These are phyloP conservation scores for Mycena epipterygia DNA, from an alignment of 768 basidiomycete species.

Conservation along the genomic window DNA sequence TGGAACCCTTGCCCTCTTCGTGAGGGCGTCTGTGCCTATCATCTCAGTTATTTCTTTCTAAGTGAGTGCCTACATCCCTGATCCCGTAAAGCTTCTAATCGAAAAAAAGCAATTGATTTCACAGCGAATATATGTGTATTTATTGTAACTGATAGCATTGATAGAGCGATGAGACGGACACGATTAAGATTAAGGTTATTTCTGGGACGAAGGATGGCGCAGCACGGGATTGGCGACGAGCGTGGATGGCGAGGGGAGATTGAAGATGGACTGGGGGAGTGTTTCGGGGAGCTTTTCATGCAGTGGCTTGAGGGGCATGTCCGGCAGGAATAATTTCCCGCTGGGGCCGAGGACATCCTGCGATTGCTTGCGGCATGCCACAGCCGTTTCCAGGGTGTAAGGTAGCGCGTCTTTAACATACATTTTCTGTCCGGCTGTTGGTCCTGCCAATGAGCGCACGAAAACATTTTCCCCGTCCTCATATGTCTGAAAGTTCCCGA, in stretches of 20 bases:
- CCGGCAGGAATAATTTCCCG: conserved; percentile 7
- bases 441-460: conserved; percentile 13
- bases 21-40: too few species aligned
- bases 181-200: neutral
- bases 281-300: neutral
- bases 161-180: neutral
- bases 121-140: neutral
- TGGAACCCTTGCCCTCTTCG: neutral
- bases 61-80: neutral
- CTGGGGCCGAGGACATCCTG: conserved; percentile 3
- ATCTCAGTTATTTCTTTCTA: neutral
- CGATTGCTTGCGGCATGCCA: conserved; percentile 15
- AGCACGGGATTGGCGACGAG: neutral
- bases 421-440: neutral
- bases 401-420: conserved; percentile 6
- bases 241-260: neutral
- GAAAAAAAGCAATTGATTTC: neutral
- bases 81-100: neutral
- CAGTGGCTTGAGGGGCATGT: neutral
- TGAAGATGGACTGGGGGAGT: neutral
- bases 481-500: conserved; percentile 1
- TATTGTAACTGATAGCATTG: conserved; percentile 12
- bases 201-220: neutral
- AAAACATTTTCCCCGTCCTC: neutral
- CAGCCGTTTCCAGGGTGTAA: conserved; percentile 18